A percentile compares a stretch with the other conserved stretches of the same genome.
These are phyloP conservation scores for Mangifera indica DNA, from an alignment of 345 rosid genomes.

Conservation along the genomic window DNA sequence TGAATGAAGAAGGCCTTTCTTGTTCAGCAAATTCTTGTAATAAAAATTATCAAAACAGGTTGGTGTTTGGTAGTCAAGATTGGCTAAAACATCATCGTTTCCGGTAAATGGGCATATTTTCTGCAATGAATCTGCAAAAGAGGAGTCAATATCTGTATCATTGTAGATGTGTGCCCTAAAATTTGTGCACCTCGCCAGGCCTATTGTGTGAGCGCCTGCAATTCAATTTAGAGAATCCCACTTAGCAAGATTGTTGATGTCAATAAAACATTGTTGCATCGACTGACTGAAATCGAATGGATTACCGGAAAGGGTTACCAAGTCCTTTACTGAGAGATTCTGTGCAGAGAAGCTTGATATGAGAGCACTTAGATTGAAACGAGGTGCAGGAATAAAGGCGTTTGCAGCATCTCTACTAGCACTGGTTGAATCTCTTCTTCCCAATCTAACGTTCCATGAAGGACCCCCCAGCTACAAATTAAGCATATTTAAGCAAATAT, in stretches of 20 bases:
- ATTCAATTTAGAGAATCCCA: not conserved
- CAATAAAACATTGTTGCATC: not conserved
- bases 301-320: constrained; percentile 48
- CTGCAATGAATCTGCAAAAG: constrained; percentile 23
- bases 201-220: constrained; percentile 39
- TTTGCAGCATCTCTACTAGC: constrained; percentile 40
- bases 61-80: constrained; percentile 26
- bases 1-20: constrained; percentile 41
- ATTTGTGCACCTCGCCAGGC: constrained; percentile 30
- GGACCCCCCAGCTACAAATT: constrained; percentile 48
- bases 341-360: constrained; percentile 38
- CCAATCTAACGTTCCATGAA: constrained; percentile 40
- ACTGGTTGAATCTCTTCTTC: constrained; percentile 46
- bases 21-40: constrained; percentile 30
- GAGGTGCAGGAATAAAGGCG: constrained; percentile 33
- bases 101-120: constrained; percentile 25
- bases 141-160: constrained; percentile 29
- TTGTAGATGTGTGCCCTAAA: constrained; percentile 34
- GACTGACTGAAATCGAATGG: not conserved
- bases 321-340: constrained; percentile 39
- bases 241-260: not conserved
- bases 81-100: constrained; percentile 19
- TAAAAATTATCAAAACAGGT: constrained; percentile 30
- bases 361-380: constrained; percentile 37
- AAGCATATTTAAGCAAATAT: no score